Percentiles rank a stretch among this genome's conserved stretches.
phyloP scores from a whole-genome alignment of 2,329 filamentous ascomycete genomes.

The Colletotrichum godetiae region DNA sequence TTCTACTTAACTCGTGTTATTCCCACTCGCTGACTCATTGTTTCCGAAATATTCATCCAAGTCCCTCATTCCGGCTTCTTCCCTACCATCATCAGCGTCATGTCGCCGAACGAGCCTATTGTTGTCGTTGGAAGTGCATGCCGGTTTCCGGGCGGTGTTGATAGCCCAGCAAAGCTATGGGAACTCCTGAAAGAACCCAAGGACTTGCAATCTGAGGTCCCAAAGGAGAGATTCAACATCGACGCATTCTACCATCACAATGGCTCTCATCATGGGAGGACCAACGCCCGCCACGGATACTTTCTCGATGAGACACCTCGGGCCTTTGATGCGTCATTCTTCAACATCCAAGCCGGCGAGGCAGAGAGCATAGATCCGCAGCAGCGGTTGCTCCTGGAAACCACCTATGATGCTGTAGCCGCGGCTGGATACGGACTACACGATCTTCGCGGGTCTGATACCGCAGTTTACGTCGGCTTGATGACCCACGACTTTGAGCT shows the following conservation, averaged over 20 bases:
- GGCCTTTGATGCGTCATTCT: constrained; percentile 43
- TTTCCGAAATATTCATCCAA: not conserved
- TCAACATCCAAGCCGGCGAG: constrained; percentile 42
- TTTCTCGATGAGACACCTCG: constrained; percentile 37
- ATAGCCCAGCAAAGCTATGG: constrained; percentile 39
- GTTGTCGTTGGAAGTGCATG: constrained; percentile 39
- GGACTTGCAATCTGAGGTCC: constrained; percentile 3
- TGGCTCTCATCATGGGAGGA: constrained; percentile 29
- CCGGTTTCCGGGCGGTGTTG: constrained; percentile 38
- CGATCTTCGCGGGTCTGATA: not conserved
- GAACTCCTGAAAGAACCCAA: constrained; percentile 31
- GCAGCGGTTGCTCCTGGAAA: constrained; percentile 46
- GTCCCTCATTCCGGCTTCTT: not conserved
- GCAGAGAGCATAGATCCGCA: constrained; percentile 47
- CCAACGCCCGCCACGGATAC: constrained; percentile 38
- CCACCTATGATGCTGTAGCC: constrained; percentile 47
- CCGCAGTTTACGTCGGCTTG: constrained; percentile 35
- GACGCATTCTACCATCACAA: constrained; percentile 12
- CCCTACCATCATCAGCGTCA: not conserved
- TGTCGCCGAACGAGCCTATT: constrained; percentile 35
- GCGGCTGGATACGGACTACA: constrained; percentile 26
- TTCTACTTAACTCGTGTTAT: not conserved
- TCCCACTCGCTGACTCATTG: not conserved
- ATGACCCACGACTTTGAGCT: constrained; percentile 41
- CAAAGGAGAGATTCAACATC: constrained; percentile 14